Percentiles rank a stretch among this genome's conserved stretches.
phyloP scores from a whole-genome alignment of 352 stramenopile species.

The Globisporangium barbulae region DNA sequence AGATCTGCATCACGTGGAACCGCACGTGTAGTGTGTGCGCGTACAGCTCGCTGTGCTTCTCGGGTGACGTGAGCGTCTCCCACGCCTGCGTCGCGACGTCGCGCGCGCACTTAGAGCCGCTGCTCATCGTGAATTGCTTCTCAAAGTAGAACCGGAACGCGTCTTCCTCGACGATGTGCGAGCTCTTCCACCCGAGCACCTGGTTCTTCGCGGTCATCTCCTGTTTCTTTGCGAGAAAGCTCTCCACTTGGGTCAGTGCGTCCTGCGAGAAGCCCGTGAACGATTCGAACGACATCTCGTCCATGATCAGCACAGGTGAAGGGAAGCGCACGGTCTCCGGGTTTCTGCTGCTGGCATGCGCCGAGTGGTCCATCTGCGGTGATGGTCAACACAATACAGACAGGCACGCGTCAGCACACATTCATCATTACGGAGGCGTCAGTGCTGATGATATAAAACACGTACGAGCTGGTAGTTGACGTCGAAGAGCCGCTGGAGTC shows the following conservation, averaged over 20 bases:
- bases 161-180: conserved; percentile 43
- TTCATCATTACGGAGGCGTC: neutral
- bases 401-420: neutral
- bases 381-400: neutral
- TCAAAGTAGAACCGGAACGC: conserved; percentile 57
- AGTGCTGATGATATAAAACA: neutral
- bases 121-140: conserved; percentile 31
- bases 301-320: conserved; percentile 51
- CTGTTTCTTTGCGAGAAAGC: conserved; percentile 35
- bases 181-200: conserved; percentile 49
- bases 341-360: conserved; percentile 25
- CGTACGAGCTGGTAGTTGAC: conserved; percentile 51
- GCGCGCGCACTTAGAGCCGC: conserved; percentile 19
- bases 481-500: conserved; percentile 50
- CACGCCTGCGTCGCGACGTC: conserved; percentile 34
- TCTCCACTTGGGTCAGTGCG: conserved; percentile 35
- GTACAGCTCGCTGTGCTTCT: conserved; percentile 47
- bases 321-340: conserved; percentile 26
- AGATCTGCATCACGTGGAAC: conserved; percentile 58
- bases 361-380: conserved; percentile 46
- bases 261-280: conserved; percentile 44
- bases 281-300: conserved; percentile 54
- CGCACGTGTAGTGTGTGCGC: conserved; percentile 45
- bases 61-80: conserved; percentile 42
- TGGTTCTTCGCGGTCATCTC: conserved; percentile 48